A percentile compares a stretch with the other conserved stretches of the same genome.
Evolutionary conservation across 139 green algal species (phyloP).

Genomic region (Pseudopediastrum boryanum): DNA sequence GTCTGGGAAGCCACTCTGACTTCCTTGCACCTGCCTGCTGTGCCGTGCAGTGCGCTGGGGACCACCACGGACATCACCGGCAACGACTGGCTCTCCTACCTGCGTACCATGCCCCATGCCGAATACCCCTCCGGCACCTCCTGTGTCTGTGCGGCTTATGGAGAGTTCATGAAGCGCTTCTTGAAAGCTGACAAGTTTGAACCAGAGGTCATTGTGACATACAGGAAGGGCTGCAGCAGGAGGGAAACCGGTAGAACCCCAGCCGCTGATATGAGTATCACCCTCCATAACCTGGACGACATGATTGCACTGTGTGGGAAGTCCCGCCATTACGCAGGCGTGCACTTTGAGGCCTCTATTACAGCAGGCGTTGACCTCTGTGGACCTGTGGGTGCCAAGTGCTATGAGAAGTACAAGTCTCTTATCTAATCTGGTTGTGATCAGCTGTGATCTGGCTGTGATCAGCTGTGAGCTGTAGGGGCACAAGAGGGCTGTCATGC

Average conservation of each 20-base stretch:
- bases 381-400: too few relatives aligned
- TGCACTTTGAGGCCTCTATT: conserved; percentile 1
- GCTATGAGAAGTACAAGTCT: too few relatives aligned
- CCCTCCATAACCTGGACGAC: not conserved
- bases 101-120: conserved; percentile 13
- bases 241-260: not conserved
- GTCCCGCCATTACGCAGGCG: not conserved
- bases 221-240: not conserved
- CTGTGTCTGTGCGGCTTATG: not conserved
- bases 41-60: too few relatives aligned
- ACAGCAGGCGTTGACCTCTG: too few relatives aligned
- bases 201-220: not conserved
- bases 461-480: too few relatives aligned
- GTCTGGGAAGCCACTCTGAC: too few relatives aligned
- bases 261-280: not conserved
- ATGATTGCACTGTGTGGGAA: not conserved
- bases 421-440: too few relatives aligned
- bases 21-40: too few relatives aligned
- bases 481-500: too few relatives aligned
- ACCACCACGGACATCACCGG: not conserved
- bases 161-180: conserved; percentile 7
- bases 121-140: not conserved
- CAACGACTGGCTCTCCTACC: not conserved
- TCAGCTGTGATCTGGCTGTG: too few relatives aligned
- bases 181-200: not conserved